These are phyloP conservation scores for Hyaloscypha finlandica DNA, from an alignment of 495 filamentous ascomycete genomes.

Conservation along the genomic window DNA sequence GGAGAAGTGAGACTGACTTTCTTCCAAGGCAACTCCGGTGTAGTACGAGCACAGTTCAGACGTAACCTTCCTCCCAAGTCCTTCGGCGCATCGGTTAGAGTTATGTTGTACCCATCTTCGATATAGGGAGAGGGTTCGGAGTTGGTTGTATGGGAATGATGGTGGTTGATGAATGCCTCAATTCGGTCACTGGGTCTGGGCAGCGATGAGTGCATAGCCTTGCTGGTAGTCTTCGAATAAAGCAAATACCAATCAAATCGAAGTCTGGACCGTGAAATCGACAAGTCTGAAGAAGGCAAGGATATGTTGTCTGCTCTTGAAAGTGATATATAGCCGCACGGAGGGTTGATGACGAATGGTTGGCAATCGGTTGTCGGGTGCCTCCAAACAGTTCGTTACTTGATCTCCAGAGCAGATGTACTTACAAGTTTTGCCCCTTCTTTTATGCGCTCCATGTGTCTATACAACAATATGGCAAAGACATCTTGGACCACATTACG, in stretches of 20 bases:
- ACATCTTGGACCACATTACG: neutral
- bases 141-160: slow-evolving; percentile 27
- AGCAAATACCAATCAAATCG: slow-evolving; percentile 33
- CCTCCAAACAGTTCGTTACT: neutral
- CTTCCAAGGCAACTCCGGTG: slow-evolving; percentile 82
- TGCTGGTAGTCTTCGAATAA: slow-evolving; percentile 35
- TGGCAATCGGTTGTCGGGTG: neutral
- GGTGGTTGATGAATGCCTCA: slow-evolving; percentile 27
- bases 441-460: neutral
- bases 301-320: neutral
- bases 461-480: neutral
- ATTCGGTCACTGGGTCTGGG: slow-evolving; percentile 28
- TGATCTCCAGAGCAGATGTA: neutral
- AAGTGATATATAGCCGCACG: neutral
- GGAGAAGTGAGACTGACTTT: slow-evolving; percentile 16
- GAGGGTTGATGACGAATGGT: neutral
- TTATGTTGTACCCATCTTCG: slow-evolving; percentile 97
- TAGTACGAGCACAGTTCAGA: slow-evolving; percentile 94
- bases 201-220: slow-evolving; percentile 30
- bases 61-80: slow-evolving; percentile 91
- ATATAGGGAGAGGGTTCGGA: slow-evolving; percentile 46
- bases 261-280: slow-evolving; percentile 15
- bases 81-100: slow-evolving; percentile 93
- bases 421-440: neutral
- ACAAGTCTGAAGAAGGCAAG: neutral